Conservation (phyloP, 345 rosid species). For the Camelina laxa region DNA sequence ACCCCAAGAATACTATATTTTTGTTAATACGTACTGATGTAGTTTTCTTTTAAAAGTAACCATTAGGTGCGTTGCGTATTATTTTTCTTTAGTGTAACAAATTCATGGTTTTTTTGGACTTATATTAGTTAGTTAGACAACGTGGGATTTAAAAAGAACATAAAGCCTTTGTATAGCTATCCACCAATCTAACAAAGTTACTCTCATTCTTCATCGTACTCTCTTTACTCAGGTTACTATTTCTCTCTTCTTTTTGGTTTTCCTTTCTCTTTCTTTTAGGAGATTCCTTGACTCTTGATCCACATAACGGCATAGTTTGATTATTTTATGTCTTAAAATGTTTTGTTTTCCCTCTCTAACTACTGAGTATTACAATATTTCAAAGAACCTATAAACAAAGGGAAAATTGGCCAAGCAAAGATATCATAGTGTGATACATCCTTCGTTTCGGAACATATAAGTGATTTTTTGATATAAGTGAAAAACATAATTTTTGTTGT, state of each 20-base stretch:
- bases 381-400: neutral
- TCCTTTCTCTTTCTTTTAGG: neutral
- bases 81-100: neutral
- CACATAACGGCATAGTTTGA: neutral
- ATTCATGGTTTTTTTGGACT: neutral
- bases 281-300: neutral
- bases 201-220: neutral
- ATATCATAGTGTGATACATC: neutral
- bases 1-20: no score
- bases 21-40: no score
- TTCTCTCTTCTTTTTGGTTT: neutral
- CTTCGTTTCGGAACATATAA: neutral
- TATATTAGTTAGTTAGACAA: neutral
- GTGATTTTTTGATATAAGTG: neutral
- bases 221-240: conserved; percentile 2
- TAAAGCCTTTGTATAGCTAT: neutral
- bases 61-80: neutral
- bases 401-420: neutral
- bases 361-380: neutral
- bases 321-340: neutral
- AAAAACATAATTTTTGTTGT: neutral
- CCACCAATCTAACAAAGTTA: neutral
- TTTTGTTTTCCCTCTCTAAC: neutral
- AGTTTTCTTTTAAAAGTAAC: no score
- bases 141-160: neutral